A percentile compares a stretch with the other conserved stretches of the same genome.
These are phyloP conservation scores for Trichoderma brevicompactum DNA, from an alignment of 2,329 filamentous ascomycete species.

Conservation along the genomic window DNA sequence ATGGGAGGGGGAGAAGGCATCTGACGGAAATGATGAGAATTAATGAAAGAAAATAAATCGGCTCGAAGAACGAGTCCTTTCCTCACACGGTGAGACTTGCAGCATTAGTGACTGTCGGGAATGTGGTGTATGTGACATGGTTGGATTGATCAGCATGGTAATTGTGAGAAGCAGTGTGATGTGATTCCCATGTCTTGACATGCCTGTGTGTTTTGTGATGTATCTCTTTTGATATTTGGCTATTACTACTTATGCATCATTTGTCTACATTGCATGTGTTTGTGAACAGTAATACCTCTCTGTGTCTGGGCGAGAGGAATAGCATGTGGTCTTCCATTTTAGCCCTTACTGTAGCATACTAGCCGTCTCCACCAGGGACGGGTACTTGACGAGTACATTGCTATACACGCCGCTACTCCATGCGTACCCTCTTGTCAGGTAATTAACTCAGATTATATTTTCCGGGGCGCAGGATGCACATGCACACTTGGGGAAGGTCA, in stretches of 20 bases:
- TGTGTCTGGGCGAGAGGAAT: background rate
- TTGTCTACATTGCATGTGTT: too few species aligned
- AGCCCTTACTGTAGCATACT: too few species aligned
- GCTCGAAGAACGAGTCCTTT: background rate
- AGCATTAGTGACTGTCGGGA: background rate
- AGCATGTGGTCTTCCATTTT: too few species aligned
- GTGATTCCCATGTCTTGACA: background rate
- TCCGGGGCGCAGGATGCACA: constrained; percentile 26
- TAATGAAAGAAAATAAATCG: constrained; percentile 21
- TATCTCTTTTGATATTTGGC: background rate
- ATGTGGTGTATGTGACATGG: background rate
- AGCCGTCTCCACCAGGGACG: too few species aligned
- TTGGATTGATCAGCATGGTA: background rate
- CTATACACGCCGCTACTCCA: background rate
- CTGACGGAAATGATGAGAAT: background rate
- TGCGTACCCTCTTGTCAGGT: background rate
- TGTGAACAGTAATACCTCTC: background rate
- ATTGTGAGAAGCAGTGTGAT: background rate
- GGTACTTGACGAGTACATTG: too few species aligned
- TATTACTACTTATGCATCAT: background rate
- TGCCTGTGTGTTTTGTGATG: background rate
- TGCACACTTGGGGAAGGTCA: constrained; percentile 14
- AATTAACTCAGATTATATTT: background rate
- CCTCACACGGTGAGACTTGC: background rate
- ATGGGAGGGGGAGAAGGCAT: background rate